These are phyloP conservation scores for Pythium periplocum DNA, from an alignment of 352 stramenopile species.

Conservation along the genomic window DNA sequence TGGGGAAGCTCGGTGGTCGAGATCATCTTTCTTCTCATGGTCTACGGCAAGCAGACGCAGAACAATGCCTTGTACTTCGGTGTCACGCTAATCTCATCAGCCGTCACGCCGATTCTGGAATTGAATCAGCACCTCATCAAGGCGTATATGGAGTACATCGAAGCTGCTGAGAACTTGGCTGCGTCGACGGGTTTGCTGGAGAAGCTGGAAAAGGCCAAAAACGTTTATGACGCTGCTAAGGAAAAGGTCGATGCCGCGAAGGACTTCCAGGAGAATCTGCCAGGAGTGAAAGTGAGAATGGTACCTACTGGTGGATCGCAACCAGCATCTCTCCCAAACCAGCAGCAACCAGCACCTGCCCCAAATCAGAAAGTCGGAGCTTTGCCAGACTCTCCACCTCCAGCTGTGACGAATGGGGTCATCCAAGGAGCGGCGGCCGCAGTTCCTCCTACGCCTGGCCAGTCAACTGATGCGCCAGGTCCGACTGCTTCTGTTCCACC, in stretches of 20 bases:
- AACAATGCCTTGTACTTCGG: constrained; percentile 22
- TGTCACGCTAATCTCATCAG: constrained; percentile 31
- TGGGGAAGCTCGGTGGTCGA: constrained; percentile 45
- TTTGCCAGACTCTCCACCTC: too few species aligned
- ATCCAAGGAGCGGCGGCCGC: too few species aligned
- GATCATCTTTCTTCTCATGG: constrained; percentile 32
- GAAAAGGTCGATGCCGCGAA: constrained; percentile 4
- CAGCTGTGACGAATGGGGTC: too few species aligned
- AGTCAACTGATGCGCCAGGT: too few species aligned
- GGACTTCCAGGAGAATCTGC: constrained; percentile 8
- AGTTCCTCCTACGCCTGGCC: too few species aligned
- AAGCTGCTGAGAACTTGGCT: constrained; percentile 24
- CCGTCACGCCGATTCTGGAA: constrained; percentile 37
- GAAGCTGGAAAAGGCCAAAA: constrained; percentile 16
- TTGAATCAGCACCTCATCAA: constrained; percentile 53
- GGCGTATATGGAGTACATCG: constrained; percentile 44
- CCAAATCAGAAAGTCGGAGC: too few species aligned
- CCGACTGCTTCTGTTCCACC: too few species aligned
- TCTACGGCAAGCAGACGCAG: constrained; percentile 15
- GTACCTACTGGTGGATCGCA: too few species aligned
- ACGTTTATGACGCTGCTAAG: not conserved
- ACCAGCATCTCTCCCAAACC: not conserved
- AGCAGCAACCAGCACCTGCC: not conserved
- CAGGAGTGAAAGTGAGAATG: constrained; percentile 11
- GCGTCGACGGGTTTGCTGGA: constrained; percentile 20